Evolutionary conservation across 1,284 basidiomycete genomes (phyloP).

Genomic region (Leccinum huronense): DNA sequence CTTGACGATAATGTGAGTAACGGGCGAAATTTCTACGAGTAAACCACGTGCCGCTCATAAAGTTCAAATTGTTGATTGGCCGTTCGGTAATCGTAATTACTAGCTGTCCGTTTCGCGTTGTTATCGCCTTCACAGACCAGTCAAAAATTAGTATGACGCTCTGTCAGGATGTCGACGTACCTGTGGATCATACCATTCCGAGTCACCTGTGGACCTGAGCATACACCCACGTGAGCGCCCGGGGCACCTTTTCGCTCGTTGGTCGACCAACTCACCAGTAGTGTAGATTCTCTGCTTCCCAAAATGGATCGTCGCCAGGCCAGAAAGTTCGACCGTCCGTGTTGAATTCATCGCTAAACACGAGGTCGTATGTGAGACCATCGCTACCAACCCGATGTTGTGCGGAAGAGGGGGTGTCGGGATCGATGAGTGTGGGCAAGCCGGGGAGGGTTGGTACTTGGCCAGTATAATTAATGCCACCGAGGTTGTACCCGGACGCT

Average conservation of each 20-base stretch:
- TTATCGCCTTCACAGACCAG: constrained; percentile 49
- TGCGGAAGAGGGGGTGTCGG: constrained; percentile 61
- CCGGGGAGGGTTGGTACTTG: constrained; percentile 65
- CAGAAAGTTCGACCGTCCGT: constrained; percentile 73
- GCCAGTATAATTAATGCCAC: constrained; percentile 71
- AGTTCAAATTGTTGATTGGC: constrained; percentile 70
- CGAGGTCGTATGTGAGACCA: constrained; percentile 74
- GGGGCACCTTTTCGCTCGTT: background rate
- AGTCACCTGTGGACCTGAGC: constrained; percentile 72
- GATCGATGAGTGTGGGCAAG: constrained; percentile 63
- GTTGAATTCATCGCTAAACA: constrained; percentile 94
- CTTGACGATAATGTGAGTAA: constrained; percentile 34
- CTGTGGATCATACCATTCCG: constrained; percentile 83
- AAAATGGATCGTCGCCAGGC: constrained; percentile 76
- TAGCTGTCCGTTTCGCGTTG: constrained; percentile 69
- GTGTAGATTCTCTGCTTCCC: constrained; percentile 71
- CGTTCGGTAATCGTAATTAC: constrained; percentile 71
- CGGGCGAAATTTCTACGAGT: background rate
- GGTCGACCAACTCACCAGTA: constrained; percentile 53
- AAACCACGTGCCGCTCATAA: constrained; percentile 62
- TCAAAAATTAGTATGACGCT: background rate
- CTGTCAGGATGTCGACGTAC: constrained; percentile 37
- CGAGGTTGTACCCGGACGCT: constrained; percentile 66
- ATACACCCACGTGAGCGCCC: constrained; percentile 12
- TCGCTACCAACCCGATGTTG: constrained; percentile 59